Evolutionary conservation across 2,329 filamentous ascomycete species (phyloP).

Genomic region (Arthrinium puccinioides): DNA sequence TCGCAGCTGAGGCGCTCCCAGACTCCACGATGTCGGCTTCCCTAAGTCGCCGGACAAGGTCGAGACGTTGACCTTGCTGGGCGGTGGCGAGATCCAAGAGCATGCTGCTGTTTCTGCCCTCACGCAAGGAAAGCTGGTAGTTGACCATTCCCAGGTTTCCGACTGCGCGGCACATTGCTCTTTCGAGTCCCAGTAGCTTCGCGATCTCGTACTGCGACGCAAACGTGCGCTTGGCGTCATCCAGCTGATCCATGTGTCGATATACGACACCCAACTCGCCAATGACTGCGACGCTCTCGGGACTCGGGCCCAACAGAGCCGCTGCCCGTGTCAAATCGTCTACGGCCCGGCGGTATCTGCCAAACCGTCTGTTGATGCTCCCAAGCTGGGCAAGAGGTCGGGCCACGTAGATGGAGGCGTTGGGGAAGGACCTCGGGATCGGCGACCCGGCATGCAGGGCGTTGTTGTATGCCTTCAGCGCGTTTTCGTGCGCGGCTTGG

Average conservation of each 20-base stretch:
- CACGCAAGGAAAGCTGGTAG: slow-evolving; percentile 24
- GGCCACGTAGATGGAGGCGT: too few relatives aligned
- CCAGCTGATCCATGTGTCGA: slow-evolving; percentile 20
- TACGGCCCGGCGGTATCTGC: too few relatives aligned
- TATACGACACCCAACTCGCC: slow-evolving; percentile 26
- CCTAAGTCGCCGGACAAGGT: slow-evolving; percentile 6
- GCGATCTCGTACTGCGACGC: slow-evolving; percentile 21
- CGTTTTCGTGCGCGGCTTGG: too few relatives aligned
- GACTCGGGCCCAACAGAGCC: too few relatives aligned
- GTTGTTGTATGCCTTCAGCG: too few relatives aligned
- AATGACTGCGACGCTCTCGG: too few relatives aligned
- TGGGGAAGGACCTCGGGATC: too few relatives aligned
- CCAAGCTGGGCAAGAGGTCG: too few relatives aligned
- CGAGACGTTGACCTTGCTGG: slow-evolving; percentile 18
- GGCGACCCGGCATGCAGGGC: too few relatives aligned
- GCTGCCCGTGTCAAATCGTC: too few relatives aligned
- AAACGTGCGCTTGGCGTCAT: slow-evolving; percentile 19
- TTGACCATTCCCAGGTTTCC: slow-evolving; percentile 29
- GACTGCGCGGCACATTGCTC: slow-evolving; percentile 21
- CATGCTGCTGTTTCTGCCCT: too few relatives aligned
- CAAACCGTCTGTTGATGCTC: too few relatives aligned
- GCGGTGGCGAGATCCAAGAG: slow-evolving; percentile 18
- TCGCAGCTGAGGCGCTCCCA: slow-evolving; percentile 3
- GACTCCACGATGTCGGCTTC: slow-evolving; percentile 3
- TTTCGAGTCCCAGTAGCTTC: slow-evolving; percentile 12